Conservation (phyloP, 192 early-diverging fungal species). For the Umbelopsis vinacea region DNA sequence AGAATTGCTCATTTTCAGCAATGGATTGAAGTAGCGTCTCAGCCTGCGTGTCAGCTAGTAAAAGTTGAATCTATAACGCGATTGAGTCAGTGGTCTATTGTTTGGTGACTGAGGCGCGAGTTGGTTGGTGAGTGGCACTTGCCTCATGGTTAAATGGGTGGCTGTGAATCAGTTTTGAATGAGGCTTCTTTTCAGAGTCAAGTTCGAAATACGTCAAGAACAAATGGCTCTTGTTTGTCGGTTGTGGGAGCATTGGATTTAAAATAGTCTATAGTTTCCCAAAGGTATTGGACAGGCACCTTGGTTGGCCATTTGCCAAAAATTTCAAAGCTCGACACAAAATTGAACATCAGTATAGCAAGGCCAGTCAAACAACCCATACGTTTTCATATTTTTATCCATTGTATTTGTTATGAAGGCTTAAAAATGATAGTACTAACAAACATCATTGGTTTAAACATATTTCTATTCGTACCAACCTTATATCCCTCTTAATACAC, state of each 20-base stretch:
- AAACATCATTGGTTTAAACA: too few species aligned
- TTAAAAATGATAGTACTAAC: too few species aligned
- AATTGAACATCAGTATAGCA: too few species aligned
- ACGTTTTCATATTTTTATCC: too few species aligned
- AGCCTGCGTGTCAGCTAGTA: slow-evolving; percentile 12
- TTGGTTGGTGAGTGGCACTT: too few species aligned
- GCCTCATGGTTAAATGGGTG: slow-evolving; percentile 34
- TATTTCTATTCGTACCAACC: too few species aligned
- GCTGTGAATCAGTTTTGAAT: slow-evolving; percentile 18
- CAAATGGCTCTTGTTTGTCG: not conserved
- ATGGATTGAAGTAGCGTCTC: not conserved
- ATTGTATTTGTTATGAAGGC: too few species aligned
- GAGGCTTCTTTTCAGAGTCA: not conserved
- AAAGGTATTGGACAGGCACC: too few species aligned
- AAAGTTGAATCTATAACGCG: slow-evolving; percentile 21
- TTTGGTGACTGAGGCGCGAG: not conserved
- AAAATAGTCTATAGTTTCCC: not conserved
- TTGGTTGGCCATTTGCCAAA: too few species aligned
- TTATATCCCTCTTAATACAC: not conserved
- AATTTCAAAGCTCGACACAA: too few species aligned
- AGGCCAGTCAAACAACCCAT: too few species aligned
- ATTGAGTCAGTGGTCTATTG: not conserved
- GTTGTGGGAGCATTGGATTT: slow-evolving; percentile 5
- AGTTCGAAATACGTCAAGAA: slow-evolving; percentile 10
- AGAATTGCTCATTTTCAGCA: not conserved